Evolutionary conservation across 1,284 basidiomycete genomes (phyloP).

Genomic region (Apiotrichum porosum): DNA sequence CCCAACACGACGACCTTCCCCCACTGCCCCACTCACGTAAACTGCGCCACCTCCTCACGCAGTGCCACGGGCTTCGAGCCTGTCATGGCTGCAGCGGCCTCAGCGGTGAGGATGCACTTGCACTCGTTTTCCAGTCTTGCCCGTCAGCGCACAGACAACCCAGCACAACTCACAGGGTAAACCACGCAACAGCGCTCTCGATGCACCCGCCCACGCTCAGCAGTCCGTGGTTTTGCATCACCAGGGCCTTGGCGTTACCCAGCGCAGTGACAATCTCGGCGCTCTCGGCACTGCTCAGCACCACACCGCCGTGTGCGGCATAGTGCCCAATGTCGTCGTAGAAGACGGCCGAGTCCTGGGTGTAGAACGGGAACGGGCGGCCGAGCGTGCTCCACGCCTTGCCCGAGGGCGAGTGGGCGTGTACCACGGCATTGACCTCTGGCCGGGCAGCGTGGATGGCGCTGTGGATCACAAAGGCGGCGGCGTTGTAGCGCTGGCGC

Average conservation of each 20-base stretch:
- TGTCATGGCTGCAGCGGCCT: slow-evolving; percentile 24
- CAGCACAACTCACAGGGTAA: slow-evolving; percentile 26
- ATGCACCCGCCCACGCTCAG: slow-evolving; percentile 51
- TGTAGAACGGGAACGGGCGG: slow-evolving; percentile 53
- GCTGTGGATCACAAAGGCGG: slow-evolving; percentile 56
- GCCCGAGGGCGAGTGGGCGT: slow-evolving; percentile 62
- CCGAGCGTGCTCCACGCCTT: slow-evolving; percentile 60
- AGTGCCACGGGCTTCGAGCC: slow-evolving; percentile 20
- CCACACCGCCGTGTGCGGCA: slow-evolving; percentile 57
- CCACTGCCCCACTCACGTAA: too few relatives aligned
- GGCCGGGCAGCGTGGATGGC: slow-evolving; percentile 60
- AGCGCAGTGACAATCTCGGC: slow-evolving; percentile 56
- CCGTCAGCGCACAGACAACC: slow-evolving; percentile 8
- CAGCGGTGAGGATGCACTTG: slow-evolving; percentile 21
- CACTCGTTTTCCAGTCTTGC: slow-evolving; percentile 31
- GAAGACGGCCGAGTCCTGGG: slow-evolving; percentile 31
- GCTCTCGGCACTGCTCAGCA: slow-evolving; percentile 59
- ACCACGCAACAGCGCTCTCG: slow-evolving; percentile 27
- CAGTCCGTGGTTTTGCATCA: slow-evolving; percentile 59
- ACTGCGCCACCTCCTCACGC: slow-evolving; percentile 21
- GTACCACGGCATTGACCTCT: slow-evolving; percentile 60
- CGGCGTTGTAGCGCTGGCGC: slow-evolving; percentile 50
- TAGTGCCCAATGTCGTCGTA: slow-evolving; percentile 26
- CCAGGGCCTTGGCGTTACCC: slow-evolving; percentile 49
- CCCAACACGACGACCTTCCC: too few relatives aligned